phyloP scores from a whole-genome alignment of 805 yeast species.

The Teunomyces lycoperdinae region DNA sequence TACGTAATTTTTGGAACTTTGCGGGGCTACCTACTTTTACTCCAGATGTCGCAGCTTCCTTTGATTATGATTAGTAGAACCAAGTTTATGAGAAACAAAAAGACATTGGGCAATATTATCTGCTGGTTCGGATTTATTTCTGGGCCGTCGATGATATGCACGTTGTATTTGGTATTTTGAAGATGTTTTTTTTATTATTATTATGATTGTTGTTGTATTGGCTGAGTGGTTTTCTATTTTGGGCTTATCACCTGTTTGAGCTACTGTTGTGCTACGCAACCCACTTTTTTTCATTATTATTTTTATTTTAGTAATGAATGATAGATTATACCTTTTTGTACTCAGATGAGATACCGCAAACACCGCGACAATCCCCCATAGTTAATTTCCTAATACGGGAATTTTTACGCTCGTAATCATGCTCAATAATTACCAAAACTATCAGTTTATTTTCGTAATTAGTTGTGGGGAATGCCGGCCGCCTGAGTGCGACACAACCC shows the following conservation, averaged over 20 bases:
- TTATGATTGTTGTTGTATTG: too few species aligned
- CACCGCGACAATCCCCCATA: neutral
- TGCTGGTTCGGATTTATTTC: constrained; percentile 91
- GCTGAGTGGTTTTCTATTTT: too few species aligned
- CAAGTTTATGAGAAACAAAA: constrained; percentile 51
- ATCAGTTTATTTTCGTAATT: neutral
- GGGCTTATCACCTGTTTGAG: neutral
- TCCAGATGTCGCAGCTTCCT: constrained; percentile 90
- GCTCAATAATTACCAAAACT: neutral
- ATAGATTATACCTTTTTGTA: neutral
- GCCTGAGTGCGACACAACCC: too few species aligned
- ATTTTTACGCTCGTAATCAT: neutral
- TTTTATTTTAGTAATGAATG: neutral
- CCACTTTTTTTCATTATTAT: neutral
- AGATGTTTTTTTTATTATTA: too few species aligned
- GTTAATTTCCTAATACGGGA: neutral
- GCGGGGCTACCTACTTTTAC: constrained; percentile 72
- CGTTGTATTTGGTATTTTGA: constrained; percentile 61
- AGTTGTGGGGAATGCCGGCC: neutral
- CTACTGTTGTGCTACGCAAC: neutral
- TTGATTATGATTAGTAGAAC: constrained; percentile 63
- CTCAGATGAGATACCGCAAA: neutral
- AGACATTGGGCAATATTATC: constrained; percentile 69
- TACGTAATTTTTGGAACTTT: constrained; percentile 74
- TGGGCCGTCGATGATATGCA: constrained; percentile 87